Base-by-base conservation (phyloP, 805 yeast species). In the Metschnikowia dekortorum region DNA sequence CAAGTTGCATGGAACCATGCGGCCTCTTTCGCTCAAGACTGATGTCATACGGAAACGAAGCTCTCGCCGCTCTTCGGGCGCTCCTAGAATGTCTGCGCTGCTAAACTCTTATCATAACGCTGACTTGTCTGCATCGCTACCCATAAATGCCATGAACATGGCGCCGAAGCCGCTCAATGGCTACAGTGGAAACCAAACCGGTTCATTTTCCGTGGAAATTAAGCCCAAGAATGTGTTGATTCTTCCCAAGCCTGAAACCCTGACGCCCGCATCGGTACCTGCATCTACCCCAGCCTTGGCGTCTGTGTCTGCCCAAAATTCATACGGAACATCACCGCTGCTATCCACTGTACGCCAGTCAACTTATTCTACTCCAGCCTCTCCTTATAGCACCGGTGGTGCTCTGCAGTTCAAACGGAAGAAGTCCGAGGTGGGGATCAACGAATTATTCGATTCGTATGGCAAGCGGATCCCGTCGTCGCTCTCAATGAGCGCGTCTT, bases 1-100 rank as follows among this genome's bases (percentile, higher is more conserved):
- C 48, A 81, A 81, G 58, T 64, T 82, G 16, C 86, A 82, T 58
- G 86, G 86, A 14, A 79, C 85, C 2, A 79, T 80, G 61, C 65
- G 86, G 46, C 86, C 86, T 1, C 65, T 82, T 26, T 76, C 83
- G 26, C 66, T 80, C 49, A 80, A 80, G 52, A 80, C 82, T 0
- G 84, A 80, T 54, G 77, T 79, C 10, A 82, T 82, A 46, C 80
- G 79, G 50, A 82, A 81, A 62, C 66, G 86, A 57, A 74, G 74
- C 51, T 75, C 82, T 3, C 76, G 80, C 42, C 47, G 60, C 4
- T 48, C 55, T 1, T 54, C 58, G 4, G 41, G 47, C 6, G 47
- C 53, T 2, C 51, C 57, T 30, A 47, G 53, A 18, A 50, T 46
- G 14, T 46, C 52, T 3, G 42, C 42, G 11, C 53, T 53, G 53